phyloP scores from a whole-genome alignment of 306 rosid genomes.

The Carpinus viminea region DNA sequence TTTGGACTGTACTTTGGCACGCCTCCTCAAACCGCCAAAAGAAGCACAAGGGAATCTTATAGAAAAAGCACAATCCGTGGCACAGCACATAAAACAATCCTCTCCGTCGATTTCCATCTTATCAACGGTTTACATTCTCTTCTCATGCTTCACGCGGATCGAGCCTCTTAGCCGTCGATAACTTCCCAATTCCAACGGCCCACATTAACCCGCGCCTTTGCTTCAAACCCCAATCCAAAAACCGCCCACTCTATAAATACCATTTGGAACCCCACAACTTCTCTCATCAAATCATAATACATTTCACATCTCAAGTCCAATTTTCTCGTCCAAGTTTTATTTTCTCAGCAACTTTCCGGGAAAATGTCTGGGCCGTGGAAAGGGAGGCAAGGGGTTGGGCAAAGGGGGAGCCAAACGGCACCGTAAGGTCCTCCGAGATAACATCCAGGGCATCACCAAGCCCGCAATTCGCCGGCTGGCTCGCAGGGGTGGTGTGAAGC shows the following conservation, averaged over 20 bases:
- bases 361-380: slow-evolving; percentile 61
- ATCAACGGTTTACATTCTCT: neutral
- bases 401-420: slow-evolving; percentile 64
- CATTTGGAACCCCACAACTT: rapidly evolving
- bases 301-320: neutral
- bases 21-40: slow-evolving; percentile 16
- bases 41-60: neutral
- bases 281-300: neutral
- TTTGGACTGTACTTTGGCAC: neutral
- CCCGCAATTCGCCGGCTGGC: slow-evolving; percentile 57
- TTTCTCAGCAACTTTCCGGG: neutral
- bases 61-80: slow-evolving; percentile 20
- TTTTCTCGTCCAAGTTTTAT: too few relatives aligned
- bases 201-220: slow-evolving; percentile 3
- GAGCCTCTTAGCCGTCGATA: slow-evolving; percentile 11
- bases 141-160: slow-evolving; percentile 5
- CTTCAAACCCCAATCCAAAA: neutral
- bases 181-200: slow-evolving; percentile 11
- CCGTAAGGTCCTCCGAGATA: slow-evolving; percentile 53
- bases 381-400: slow-evolving; percentile 66
- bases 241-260: slow-evolving; percentile 8
- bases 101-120: neutral
- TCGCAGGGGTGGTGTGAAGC: slow-evolving; percentile 55
- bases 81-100: neutral
- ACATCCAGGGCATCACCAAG: slow-evolving; percentile 58